phyloP scores from a whole-genome alignment of 163 green algal genomes.

The Scenedesmus sp. region DNA sequence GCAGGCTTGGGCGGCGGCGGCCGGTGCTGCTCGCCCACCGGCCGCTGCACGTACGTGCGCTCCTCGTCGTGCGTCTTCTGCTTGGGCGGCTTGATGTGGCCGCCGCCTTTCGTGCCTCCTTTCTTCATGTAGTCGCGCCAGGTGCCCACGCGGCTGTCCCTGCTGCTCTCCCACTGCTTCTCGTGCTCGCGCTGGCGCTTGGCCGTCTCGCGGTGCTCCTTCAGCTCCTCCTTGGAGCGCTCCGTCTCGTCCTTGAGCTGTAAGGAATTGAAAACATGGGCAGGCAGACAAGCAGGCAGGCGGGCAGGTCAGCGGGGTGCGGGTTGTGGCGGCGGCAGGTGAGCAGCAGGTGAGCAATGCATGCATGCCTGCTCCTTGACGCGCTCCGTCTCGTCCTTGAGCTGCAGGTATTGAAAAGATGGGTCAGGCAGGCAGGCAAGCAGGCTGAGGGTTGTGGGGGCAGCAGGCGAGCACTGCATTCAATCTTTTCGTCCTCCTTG shows the following conservation, averaged over 20 bases:
- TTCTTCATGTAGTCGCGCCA: slow-evolving; percentile 89
- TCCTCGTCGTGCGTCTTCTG: slow-evolving; percentile 84
- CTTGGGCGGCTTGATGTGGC: slow-evolving; percentile 87
- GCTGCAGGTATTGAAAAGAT: slow-evolving; percentile 53
- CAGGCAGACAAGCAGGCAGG: too few species aligned
- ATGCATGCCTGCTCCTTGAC: slow-evolving; percentile 72
- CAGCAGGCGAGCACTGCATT: background rate
- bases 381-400: slow-evolving; percentile 84
- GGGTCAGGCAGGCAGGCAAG: background rate
- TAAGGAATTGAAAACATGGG: background rate
- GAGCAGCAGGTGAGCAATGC: too few species aligned
- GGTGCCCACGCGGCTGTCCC: slow-evolving; percentile 83
- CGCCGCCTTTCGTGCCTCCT: slow-evolving; percentile 52
- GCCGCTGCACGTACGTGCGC: slow-evolving; percentile 85
- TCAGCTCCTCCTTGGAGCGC: slow-evolving; percentile 79
- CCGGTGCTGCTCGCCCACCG: slow-evolving; percentile 78
- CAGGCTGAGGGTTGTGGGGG: background rate
- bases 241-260: slow-evolving; percentile 87
- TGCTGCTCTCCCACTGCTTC: slow-evolving; percentile 88
- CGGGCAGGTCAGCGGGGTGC: too few species aligned
- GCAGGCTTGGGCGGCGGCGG: slow-evolving; percentile 64
- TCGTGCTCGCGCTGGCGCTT: slow-evolving; percentile 82
- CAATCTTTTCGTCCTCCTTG: background rate
- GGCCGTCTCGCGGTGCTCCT: slow-evolving; percentile 72
- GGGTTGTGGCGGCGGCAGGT: too few species aligned